These are phyloP conservation scores for Cytospora mali DNA, from an alignment of 2,329 filamentous ascomycete species.

Conservation along the genomic window DNA sequence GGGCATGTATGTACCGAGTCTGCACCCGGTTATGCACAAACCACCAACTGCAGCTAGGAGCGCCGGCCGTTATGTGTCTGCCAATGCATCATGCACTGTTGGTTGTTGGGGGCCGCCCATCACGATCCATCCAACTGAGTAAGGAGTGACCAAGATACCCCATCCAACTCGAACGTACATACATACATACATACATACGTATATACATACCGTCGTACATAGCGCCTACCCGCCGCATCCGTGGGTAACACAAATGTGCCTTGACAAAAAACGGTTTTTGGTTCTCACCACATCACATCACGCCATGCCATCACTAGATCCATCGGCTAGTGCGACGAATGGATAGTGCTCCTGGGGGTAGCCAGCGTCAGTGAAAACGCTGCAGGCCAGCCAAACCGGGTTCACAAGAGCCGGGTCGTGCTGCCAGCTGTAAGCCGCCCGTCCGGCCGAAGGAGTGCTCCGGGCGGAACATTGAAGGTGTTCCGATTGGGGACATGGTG, in stretches of 20 bases:
- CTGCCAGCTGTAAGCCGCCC: neutral
- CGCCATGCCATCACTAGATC: neutral
- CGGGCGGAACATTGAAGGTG: conserved; percentile 4
- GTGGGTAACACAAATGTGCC: neutral
- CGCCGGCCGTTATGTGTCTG: too few relatives aligned
- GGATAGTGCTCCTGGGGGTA: too few relatives aligned
- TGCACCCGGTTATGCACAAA: conserved; percentile 15
- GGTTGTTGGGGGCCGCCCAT: too few relatives aligned
- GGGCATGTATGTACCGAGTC: conserved; percentile 8
- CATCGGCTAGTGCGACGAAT: too few relatives aligned
- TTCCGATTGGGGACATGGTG: conserved; percentile 13
- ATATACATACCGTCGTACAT: neutral
- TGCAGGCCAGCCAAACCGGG: neutral
- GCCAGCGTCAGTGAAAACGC: neutral
- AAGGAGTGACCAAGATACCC: too few relatives aligned
- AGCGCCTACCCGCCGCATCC: neutral
- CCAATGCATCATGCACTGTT: too few relatives aligned
- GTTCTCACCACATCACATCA: neutral
- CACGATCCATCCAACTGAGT: too few relatives aligned
- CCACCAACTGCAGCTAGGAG: neutral
- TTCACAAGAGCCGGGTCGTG: neutral
- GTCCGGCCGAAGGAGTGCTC: neutral
- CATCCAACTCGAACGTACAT: too few relatives aligned
- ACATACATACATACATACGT: too few relatives aligned
- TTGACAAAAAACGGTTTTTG: neutral